These are phyloP conservation scores for Coniochaeta sp. DNA, from an alignment of 2,329 filamentous ascomycete species.

Conservation along the genomic window DNA sequence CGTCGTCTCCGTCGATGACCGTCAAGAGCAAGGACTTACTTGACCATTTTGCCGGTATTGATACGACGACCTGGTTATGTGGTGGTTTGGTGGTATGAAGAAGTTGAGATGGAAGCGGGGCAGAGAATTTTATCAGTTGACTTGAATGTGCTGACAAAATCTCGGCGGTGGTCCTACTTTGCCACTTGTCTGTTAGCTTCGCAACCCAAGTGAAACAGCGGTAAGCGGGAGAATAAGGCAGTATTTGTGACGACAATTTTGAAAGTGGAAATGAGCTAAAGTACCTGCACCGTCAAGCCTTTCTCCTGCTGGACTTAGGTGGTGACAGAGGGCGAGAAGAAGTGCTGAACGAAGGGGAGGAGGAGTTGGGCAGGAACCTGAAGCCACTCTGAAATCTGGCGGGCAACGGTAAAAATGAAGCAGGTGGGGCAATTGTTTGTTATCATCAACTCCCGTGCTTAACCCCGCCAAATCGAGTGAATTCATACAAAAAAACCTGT, in stretches of 20 bases:
- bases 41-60: conserved; percentile 97
- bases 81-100: conserved; percentile 13
- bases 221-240: neutral
- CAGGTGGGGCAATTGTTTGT: neutral
- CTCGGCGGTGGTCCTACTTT: neutral
- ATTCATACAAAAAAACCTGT: neutral
- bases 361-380: neutral
- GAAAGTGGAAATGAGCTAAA: neutral
- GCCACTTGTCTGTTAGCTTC: neutral
- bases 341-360: neutral
- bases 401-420: neutral
- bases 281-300: neutral
- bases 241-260: neutral
- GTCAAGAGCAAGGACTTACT: conserved; percentile 59
- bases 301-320: neutral
- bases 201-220: neutral
- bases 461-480: neutral
- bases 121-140: neutral
- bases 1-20: neutral
- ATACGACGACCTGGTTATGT: conserved; percentile 20
- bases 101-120: neutral
- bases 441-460: neutral
- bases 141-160: neutral
- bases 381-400: neutral
- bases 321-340: neutral